Conservation (phyloP, 139 green algal species). For the Chlorella sorokiniana region DNA sequence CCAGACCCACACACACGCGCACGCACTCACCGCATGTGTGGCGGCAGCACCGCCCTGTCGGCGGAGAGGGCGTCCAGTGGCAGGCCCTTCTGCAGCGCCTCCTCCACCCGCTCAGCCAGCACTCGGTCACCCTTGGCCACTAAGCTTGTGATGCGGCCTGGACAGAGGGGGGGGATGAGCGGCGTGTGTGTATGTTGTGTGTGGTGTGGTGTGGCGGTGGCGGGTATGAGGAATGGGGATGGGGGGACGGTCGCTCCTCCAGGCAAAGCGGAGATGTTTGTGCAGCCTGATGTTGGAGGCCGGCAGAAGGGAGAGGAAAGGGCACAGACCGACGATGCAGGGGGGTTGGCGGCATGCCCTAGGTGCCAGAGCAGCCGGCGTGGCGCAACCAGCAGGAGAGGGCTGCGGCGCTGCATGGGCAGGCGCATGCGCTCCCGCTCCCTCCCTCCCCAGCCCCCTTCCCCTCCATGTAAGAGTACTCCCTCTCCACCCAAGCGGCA, state of each 20-base stretch:
- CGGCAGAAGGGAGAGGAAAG: too few species aligned
- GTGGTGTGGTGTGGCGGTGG: background rate
- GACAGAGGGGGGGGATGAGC: background rate
- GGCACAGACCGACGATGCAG: too few species aligned
- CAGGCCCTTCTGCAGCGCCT: conserved; percentile 67
- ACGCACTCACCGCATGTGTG: conserved; percentile 51
- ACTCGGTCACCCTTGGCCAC: conserved; percentile 63
- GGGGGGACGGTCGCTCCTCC: too few species aligned
- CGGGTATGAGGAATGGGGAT: background rate
- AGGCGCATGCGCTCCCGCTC: too few species aligned
- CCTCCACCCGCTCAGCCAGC: conserved; percentile 79
- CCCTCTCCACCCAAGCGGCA: background rate
- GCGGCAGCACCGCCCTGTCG: conserved; percentile 57
- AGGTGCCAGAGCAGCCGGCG: background rate
- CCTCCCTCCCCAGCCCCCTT: background rate
- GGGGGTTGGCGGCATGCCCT: too few species aligned
- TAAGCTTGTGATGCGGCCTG: conserved; percentile 35
- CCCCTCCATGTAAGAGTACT: background rate
- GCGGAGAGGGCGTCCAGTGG: conserved; percentile 75
- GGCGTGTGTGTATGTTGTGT: background rate
- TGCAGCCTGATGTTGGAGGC: too few species aligned
- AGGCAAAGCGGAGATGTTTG: too few species aligned
- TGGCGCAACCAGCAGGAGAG: too few species aligned
- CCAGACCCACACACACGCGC: too few species aligned
- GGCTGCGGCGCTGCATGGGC: too few species aligned